phyloP scores from a whole-genome alignment of 305 asterid species.

The Salvia sclarea region DNA sequence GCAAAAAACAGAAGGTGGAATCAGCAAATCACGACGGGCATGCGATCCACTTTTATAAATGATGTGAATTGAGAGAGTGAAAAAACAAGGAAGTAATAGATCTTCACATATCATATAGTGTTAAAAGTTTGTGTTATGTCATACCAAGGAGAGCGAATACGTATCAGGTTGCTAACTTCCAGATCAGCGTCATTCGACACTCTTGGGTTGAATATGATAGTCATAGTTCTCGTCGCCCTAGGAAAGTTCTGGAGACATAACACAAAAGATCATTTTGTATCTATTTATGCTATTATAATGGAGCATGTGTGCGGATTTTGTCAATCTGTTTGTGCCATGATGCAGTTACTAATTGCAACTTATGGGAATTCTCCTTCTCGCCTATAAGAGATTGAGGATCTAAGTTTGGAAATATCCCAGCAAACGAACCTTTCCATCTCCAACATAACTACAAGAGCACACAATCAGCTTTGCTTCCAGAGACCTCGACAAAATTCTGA shows the following conservation, averaged over 20 bases:
- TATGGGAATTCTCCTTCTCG: not conserved
- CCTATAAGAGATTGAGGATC: not conserved
- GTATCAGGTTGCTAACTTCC: conserved; percentile 66
- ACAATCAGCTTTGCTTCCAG: conserved; percentile 84
- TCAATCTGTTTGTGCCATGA: conserved; percentile 6
- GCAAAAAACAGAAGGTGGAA: not conserved
- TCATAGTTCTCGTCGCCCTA: conserved; percentile 48
- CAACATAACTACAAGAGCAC: conserved; percentile 60
- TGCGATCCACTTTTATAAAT: no score
- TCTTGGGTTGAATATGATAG: conserved; percentile 73
- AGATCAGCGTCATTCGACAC: conserved; percentile 62
- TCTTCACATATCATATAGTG: not conserved
- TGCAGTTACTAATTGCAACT: conserved; percentile 19
- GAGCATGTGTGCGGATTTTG: not conserved
- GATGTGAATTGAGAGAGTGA: not conserved
- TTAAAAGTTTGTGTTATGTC: conserved; percentile 26
- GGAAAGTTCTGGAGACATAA: conserved; percentile 49
- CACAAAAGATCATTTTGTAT: conserved; percentile 15
- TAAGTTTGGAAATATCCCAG: conserved; percentile 7
- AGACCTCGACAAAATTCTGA: conserved; percentile 70
- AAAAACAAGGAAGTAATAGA: not conserved
- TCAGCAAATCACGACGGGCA: not conserved
- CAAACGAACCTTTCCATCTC: conserved; percentile 57
- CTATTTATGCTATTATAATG: conserved; percentile 18
- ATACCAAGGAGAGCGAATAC: conserved; percentile 75